Evolutionary conservation across 2,329 filamentous ascomycete species (phyloP), one percentile per base, ranked within the genome.

Genomic region (Botrytis byssoidea): DNA sequence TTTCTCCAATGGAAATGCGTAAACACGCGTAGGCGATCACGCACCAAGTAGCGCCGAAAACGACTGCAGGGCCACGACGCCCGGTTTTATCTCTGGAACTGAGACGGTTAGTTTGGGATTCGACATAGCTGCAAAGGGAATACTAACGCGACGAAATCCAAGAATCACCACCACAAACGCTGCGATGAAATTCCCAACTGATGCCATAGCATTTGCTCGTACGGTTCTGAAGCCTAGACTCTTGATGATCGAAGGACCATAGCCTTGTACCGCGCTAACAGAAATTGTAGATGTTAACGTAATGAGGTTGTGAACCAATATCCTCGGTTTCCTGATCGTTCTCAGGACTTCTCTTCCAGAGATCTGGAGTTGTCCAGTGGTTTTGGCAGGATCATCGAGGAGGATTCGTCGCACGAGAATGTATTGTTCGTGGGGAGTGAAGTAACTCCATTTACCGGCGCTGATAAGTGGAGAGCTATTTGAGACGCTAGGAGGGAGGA

Each of bases 121-220:
- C 2, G 3, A 3, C 5, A n/a, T 7, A n/a, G 1, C 1, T 6
- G 25, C 5, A 51, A 51, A n/a, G 12, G 48, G 22, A n/a, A 51
- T n/a, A 51, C 48, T 14, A 51, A 51, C 48, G 48, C 48, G 3
- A 51, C 25, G 48, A n/a, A n/a, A 51, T 51, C 48, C 48, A n/a
- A 51, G 48, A 51, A 51, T 51, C 48, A 51, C 25, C 1, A n/a
- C 48, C 25, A 51, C 48, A n/a, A 51, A 51, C 1, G 48, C 48
- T n/a, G 48, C 48, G 12, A 51, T 51, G 1, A n/a, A n/a, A 51
- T 51, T 51, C 1, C 48, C 48, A 14, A n/a, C 48, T 12, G 48
- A 51, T 14, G 48, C 25, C 48, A 51, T 51, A n/a, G 48, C 25
- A 51, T 51, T 51, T n/a, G 48, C 48, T 51, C 25, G 48, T 16